Evolutionary conservation across 768 basidiomycete species (phyloP).

Genomic region (Jaapia argillacea): DNA sequence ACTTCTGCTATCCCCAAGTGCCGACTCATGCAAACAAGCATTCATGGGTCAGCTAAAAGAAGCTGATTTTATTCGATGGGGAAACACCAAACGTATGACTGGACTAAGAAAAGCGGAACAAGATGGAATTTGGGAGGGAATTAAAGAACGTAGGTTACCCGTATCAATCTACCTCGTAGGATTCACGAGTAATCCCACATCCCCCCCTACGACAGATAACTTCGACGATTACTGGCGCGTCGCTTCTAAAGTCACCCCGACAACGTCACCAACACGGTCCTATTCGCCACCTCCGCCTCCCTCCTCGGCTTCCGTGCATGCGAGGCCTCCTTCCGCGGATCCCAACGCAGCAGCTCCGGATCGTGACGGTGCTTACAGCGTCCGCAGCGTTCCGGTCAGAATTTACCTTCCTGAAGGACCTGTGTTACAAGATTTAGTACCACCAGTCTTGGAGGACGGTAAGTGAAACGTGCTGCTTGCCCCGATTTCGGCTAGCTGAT

Average conservation of each 20-base stretch:
- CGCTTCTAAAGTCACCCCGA: slow-evolving; percentile 86
- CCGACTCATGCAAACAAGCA: slow-evolving; percentile 84
- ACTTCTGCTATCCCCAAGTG: slow-evolving; percentile 66
- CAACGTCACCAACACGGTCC: slow-evolving; percentile 52
- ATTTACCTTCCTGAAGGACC: slow-evolving; percentile 88
- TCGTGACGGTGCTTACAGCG: slow-evolving; percentile 78
- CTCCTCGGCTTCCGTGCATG: slow-evolving; percentile 47
- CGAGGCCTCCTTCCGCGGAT: slow-evolving; percentile 57
- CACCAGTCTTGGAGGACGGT: slow-evolving; percentile 76
- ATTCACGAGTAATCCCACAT: not conserved
- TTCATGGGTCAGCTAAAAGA: slow-evolving; percentile 97
- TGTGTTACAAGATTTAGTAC: slow-evolving; percentile 81
- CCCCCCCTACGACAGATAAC: slow-evolving; percentile 51
- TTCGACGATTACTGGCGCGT: slow-evolving; percentile 95
- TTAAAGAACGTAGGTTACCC: slow-evolving; percentile 76
- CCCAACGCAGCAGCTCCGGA: slow-evolving; percentile 35
- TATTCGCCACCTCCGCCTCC: slow-evolving; percentile 44
- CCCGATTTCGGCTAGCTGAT: too few species aligned
- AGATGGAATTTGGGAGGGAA: slow-evolving; percentile 95
- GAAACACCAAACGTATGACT: slow-evolving; percentile 91
- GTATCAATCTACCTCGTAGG: slow-evolving; percentile 7
- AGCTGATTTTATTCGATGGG: slow-evolving; percentile 95
- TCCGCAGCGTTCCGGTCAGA: slow-evolving; percentile 82
- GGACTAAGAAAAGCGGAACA: slow-evolving; percentile 85
- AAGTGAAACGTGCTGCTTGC: slow-evolving; percentile 17